Percentiles rank a stretch among this genome's conserved stretches.
Evolutionary conservation across 352 stramenopile genomes (phyloP).

Genomic region (Pythium scleroteichum): DNA sequence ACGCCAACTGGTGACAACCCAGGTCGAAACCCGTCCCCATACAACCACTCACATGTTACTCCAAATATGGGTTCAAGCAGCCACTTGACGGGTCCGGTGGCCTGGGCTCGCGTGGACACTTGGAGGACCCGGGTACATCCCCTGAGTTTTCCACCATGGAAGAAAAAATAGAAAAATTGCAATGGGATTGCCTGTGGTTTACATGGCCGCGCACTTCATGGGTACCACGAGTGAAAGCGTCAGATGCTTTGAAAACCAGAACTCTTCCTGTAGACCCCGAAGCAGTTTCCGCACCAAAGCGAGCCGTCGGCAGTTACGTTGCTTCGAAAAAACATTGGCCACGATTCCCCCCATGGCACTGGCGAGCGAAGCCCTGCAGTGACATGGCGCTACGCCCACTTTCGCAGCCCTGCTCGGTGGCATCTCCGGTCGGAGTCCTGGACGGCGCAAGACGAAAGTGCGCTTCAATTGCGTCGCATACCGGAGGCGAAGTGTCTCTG

Average conservation of each 20-base stretch:
- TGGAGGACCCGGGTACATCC: conserved; percentile 11
- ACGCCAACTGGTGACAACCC: conserved; percentile 17
- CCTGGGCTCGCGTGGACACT: conserved; percentile 11
- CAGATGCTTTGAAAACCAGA: conserved; percentile 30
- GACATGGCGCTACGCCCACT: too few species aligned
- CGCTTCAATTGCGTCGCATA: conserved; percentile 7
- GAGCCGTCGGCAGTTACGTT: not conserved
- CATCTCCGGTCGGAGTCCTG: too few species aligned
- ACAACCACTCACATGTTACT: conserved; percentile 19
- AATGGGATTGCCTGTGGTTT: not conserved
- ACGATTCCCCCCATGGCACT: too few species aligned
- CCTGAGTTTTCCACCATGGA: conserved; percentile 17
- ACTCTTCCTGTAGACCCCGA: conserved; percentile 9
- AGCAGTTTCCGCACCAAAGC: conserved; percentile 13
- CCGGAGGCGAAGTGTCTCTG: conserved; percentile 14
- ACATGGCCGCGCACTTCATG: not conserved
- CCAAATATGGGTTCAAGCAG: not conserved
- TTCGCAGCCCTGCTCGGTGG: too few species aligned
- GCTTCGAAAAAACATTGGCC: conserved; percentile 18
- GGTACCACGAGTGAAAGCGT: conserved; percentile 3
- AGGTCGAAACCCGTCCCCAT: conserved; percentile 12
- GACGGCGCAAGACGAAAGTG: conserved; percentile 3
- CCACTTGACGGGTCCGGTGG: not conserved
- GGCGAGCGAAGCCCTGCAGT: too few species aligned
- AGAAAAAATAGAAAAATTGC: conserved; percentile 17